A percentile compares a stretch with the other conserved stretches of the same genome.
These are phyloP conservation scores for Penicillium cinerascens DNA, from an alignment of 495 filamentous ascomycete species.

Conservation along the genomic window DNA sequence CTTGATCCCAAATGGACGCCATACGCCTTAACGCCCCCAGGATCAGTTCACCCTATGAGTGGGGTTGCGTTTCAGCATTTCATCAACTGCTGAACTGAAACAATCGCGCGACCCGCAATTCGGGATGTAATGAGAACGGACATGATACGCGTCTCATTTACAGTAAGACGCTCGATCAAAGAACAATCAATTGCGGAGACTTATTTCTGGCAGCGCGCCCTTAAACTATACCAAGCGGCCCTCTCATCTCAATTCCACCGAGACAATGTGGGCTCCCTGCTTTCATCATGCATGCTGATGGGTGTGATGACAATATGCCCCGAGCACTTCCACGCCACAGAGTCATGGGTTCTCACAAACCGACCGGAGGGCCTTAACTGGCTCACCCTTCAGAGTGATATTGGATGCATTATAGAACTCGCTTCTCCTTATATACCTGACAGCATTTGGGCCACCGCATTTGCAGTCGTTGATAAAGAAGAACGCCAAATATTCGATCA, in stretches of 20 bases:
- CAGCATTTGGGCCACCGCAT: slow-evolving; percentile 37
- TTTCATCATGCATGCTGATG: slow-evolving; percentile 41
- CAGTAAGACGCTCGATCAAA: slow-evolving; percentile 20
- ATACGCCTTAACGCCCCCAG: background rate
- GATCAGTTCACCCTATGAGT: slow-evolving; percentile 8
- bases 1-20: background rate
- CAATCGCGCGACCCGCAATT: slow-evolving; percentile 26
- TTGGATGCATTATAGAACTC: slow-evolving; percentile 30
- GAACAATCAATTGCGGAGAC: slow-evolving; percentile 32
- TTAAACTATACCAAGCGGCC: slow-evolving; percentile 29
- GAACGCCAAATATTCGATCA: slow-evolving; percentile 20
- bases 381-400: slow-evolving; percentile 39
- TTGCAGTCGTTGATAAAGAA: slow-evolving; percentile 21
- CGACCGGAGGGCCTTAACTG: slow-evolving; percentile 37
- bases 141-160: slow-evolving; percentile 37
- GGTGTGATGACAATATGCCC: slow-evolving; percentile 35
- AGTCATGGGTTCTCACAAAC: slow-evolving; percentile 43
- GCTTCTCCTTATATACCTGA: slow-evolving; percentile 24
- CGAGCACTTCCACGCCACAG: slow-evolving; percentile 29
- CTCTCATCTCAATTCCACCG: slow-evolving; percentile 19
- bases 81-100: slow-evolving; percentile 26
- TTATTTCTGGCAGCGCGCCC: slow-evolving; percentile 40
- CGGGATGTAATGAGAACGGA: slow-evolving; percentile 35
- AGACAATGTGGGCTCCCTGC: slow-evolving; percentile 35
- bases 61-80: slow-evolving; percentile 33